Percentiles rank a stretch among this genome's conserved stretches.
Conservation (phyloP, 2,329 filamentous ascomycete genomes). For the Metarhizium album region DNA sequence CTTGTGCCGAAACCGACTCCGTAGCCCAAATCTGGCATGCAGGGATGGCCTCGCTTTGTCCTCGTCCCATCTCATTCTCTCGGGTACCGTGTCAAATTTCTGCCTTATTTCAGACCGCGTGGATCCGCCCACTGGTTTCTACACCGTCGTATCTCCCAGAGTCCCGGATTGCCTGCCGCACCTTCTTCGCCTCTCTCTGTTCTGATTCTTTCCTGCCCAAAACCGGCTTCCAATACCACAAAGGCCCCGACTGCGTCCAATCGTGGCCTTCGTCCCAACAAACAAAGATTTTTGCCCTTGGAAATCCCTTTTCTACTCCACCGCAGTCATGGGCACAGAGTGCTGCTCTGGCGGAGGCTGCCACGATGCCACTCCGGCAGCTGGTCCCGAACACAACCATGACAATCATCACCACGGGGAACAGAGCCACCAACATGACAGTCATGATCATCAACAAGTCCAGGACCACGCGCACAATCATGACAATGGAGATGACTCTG, state of each 20-base stretch:
- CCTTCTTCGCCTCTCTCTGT: background rate
- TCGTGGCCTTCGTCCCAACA: background rate
- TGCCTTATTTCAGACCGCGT: background rate
- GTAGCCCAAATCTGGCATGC: background rate
- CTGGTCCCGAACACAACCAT: background rate
- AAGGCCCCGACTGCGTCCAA: background rate
- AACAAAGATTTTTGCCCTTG: background rate
- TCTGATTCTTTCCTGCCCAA: background rate
- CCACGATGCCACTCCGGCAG: background rate
- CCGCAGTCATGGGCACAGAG: slow-evolving; percentile 7
- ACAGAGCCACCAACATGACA: background rate
- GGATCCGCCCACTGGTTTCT: background rate
- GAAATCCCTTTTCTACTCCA: background rate
- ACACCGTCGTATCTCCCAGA: background rate
- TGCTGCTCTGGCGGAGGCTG: slow-evolving; percentile 7
- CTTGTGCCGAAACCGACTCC: background rate
- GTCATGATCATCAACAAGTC: background rate
- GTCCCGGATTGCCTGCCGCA: background rate
- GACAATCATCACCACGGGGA: background rate
- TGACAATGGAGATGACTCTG: background rate
- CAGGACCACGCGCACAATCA: background rate
- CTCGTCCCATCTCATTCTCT: background rate
- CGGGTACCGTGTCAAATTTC: background rate
- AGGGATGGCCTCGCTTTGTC: background rate
- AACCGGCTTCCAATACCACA: background rate